Conservation (phyloP, 2,329 filamentous ascomycete species). For the Endothia cerciana region DNA sequence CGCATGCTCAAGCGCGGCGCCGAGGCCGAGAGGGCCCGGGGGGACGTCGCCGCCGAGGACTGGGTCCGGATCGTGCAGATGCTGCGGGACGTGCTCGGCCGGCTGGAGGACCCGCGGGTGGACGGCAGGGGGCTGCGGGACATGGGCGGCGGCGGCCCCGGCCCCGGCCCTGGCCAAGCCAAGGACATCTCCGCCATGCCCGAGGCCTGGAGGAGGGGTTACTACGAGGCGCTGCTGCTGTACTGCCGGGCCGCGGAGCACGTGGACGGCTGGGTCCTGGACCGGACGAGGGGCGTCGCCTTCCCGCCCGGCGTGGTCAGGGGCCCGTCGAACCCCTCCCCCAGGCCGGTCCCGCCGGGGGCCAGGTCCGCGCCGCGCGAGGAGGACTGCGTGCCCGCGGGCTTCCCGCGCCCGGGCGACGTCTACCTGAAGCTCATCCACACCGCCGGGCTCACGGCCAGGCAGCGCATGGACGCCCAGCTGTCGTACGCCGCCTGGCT, state of each 20-base stretch:
- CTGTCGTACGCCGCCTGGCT: conserved; percentile 85
- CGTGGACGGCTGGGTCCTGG: conserved; percentile 76
- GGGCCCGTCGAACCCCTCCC: conserved; percentile 82
- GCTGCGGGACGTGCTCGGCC: conserved; percentile 61
- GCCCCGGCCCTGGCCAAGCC: too few species aligned
- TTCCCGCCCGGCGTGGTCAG: conserved; percentile 76
- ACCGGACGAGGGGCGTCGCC: conserved; percentile 66
- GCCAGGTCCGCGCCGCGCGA: conserved; percentile 68
- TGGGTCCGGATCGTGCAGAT: conserved; percentile 70
- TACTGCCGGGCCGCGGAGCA: conserved; percentile 78
- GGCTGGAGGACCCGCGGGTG: conserved; percentile 69
- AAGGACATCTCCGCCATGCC: conserved; percentile 76
- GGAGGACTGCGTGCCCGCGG: conserved; percentile 69
- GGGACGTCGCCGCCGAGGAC: conserved; percentile 61
- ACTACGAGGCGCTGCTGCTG: conserved; percentile 81
- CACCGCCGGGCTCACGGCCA: conserved; percentile 76
- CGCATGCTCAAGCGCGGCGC: conserved; percentile 70
- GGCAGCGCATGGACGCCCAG: conserved; percentile 80
- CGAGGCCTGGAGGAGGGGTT: conserved; percentile 84
- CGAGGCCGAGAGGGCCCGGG: conserved; percentile 59
- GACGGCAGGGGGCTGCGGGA: conserved; percentile 71
- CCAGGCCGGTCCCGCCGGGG: conserved; percentile 70
- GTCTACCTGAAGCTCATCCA: conserved; percentile 84
- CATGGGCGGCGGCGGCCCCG: conserved; percentile 45
- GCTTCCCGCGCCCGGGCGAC: conserved; percentile 71